Conservation (phyloP, 495 filamentous ascomycete species). For the Lichina pygmaea region DNA sequence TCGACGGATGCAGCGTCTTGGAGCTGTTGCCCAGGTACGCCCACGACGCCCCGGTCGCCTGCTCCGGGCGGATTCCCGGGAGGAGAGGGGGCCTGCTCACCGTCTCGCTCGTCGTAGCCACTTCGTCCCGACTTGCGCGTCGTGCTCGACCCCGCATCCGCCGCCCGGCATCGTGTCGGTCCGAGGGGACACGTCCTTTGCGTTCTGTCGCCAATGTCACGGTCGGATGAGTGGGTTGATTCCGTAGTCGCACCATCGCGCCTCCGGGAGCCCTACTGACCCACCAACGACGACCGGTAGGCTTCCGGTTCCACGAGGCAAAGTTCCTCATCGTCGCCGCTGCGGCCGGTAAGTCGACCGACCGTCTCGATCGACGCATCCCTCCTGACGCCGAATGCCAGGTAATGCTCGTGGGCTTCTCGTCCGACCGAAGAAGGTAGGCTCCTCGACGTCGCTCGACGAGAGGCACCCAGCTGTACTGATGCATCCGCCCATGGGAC, state of each 20-base stretch:
- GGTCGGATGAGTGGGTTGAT: slow-evolving; percentile 39
- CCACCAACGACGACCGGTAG: not conserved
- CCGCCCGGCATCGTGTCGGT: slow-evolving; percentile 39
- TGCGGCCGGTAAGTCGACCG: slow-evolving; percentile 14
- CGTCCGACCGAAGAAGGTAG: not conserved
- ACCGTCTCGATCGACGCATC: not conserved
- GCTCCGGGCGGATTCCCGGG: not conserved
- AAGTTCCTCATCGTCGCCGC: slow-evolving; percentile 44
- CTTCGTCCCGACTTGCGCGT: slow-evolving; percentile 58
- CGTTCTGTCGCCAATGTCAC: slow-evolving; percentile 62
- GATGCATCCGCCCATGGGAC: not conserved
- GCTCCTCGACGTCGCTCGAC: not conserved
- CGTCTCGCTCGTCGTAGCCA: slow-evolving; percentile 18
- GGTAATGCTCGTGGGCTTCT: not conserved
- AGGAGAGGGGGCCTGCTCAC: not conserved
- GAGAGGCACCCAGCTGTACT: not conserved
- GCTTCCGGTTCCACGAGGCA: slow-evolving; percentile 45
- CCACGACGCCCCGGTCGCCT: not conserved
- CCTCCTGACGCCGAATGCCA: not conserved
- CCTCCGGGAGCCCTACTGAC: not conserved
- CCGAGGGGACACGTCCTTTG: slow-evolving; percentile 47
- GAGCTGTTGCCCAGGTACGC: slow-evolving; percentile 55
- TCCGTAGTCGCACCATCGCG: not conserved
- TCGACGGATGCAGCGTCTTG: slow-evolving; percentile 47
- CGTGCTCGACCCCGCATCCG: slow-evolving; percentile 46